Evolutionary conservation across 176 grass and related monocot species (phyloP).

Genomic region (Puya raimondii): DNA sequence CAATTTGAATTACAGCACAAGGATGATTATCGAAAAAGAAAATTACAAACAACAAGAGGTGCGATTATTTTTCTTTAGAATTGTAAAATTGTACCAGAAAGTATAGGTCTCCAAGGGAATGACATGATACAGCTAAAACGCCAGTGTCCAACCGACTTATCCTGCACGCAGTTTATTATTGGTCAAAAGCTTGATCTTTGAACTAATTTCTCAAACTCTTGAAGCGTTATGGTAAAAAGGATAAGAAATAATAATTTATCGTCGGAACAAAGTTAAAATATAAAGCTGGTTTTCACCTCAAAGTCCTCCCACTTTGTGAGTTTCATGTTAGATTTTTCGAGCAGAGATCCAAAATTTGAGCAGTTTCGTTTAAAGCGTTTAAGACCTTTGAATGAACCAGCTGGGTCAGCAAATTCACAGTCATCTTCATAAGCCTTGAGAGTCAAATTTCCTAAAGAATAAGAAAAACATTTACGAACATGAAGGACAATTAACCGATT

Average conservation of each 20-base stretch:
- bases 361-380: conserved; percentile 80
- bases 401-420: conserved; percentile 86
- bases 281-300: conserved; percentile 25
- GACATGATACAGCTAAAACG: conserved; percentile 94
- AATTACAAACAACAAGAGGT: background rate
- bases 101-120: conserved; percentile 88
- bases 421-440: conserved; percentile 56
- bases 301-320: conserved; percentile 87
- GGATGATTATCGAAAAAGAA: background rate
- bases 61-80: background rate
- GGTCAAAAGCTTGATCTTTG: background rate
- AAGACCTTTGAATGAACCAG: conserved; percentile 76
- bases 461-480: background rate
- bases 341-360: conserved; percentile 75
- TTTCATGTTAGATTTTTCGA: conserved; percentile 87
- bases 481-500: background rate
- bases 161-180: conserved; percentile 32
- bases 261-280: background rate
- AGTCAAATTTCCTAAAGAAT: conserved; percentile 61
- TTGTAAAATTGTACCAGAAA: conserved; percentile 40
- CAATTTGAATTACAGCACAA: background rate
- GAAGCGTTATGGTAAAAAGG: no score
- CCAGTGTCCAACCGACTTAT: conserved; percentile 91
- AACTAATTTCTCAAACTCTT: no score
- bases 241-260: background rate